Evolutionary conservation across 1,284 basidiomycete genomes (phyloP), one percentile per base, ranked within the genome.

Genomic region (Puccinia horiana): DNA sequence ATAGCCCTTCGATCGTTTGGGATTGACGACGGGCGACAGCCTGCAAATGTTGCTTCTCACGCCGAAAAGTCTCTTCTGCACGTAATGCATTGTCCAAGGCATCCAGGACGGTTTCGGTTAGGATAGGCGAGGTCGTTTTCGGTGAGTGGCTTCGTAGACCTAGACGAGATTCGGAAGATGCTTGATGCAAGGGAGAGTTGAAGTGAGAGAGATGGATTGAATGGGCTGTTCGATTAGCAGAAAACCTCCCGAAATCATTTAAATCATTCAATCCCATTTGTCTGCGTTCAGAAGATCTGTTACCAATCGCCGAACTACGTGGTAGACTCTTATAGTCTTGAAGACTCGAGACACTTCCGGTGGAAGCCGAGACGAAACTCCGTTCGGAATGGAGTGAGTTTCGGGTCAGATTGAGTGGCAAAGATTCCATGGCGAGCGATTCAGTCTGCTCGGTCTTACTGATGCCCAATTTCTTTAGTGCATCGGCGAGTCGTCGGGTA

Each of bases 31-130:
- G 58, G 2, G 76, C 76, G 12, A 78, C 76, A n/a, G 61, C 47
- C 32, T 78, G 76, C 29, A 78, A 32, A 67, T 78, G 76, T 26
- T 52, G 58, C 47, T 78, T 78, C 26, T 78, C 76, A 8, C 76
- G 20, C 35, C 47, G 58, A 35, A 69, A 78, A 14, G 40, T 65
- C 65, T 78, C 76, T 47, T 78, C 63, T 11, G 76, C 76, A 40
- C 44, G 63, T 20, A 78, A 32, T 49, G 76, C 76, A 40, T 65
- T 49, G 37, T 65, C 76, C 29, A 69, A 37, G 5, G 58, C 76
- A 44, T 69, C 56, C n/a, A 78, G 58, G 29, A 78, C 76, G 5
- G 37, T 67, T 35, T 78, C 76, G 9, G 42, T 54, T 8, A 73
- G 47, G 1, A 32, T 52, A 8, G 44, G 42, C 23, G 70, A 73